phyloP scores from a whole-genome alignment of 2,329 filamentous ascomycete genomes.

The Tricladium varicosporioides region DNA sequence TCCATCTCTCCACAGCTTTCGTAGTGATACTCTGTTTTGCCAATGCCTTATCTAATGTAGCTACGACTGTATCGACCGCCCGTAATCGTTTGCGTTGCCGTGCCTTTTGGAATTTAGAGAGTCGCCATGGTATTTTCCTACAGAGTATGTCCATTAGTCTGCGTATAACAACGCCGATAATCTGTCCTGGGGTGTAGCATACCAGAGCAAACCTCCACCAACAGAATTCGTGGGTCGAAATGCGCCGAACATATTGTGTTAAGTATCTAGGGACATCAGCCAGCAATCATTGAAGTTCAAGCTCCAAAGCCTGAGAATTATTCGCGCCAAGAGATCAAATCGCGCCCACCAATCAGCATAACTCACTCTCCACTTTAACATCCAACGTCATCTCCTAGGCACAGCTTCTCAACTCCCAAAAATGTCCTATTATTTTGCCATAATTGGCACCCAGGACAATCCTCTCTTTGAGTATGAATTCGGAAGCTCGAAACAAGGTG shows the following conservation, averaged over 20 bases:
- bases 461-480: constrained; percentile 97
- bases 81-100: constrained; percentile 81
- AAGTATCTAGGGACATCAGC: constrained; percentile 3
- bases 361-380: constrained; percentile 12
- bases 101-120: constrained; percentile 87
- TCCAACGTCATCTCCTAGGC: background rate
- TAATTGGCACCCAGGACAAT: constrained; percentile 92
- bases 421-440: constrained; percentile 99
- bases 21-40: constrained; percentile 67
- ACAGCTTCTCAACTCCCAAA: constrained; percentile 25
- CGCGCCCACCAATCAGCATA: constrained; percentile 25
- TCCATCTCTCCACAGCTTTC: constrained; percentile 86
- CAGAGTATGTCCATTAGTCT: constrained; percentile 17
- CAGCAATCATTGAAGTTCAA: constrained; percentile 7
- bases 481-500: constrained; percentile 92
- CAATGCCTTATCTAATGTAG: constrained; percentile 76
- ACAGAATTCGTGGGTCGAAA: constrained; percentile 78
- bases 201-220: constrained; percentile 81
- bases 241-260: constrained; percentile 71
- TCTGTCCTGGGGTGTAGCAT: constrained; percentile 27
- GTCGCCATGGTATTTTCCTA: constrained; percentile 94
- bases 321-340: constrained; percentile 24
- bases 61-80: constrained; percentile 83
- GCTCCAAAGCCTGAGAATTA: constrained; percentile 18
- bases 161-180: background rate